These are phyloP conservation scores for Hibiscus tridactylites DNA, from an alignment of 345 rosid genomes.

Conservation along the genomic window DNA sequence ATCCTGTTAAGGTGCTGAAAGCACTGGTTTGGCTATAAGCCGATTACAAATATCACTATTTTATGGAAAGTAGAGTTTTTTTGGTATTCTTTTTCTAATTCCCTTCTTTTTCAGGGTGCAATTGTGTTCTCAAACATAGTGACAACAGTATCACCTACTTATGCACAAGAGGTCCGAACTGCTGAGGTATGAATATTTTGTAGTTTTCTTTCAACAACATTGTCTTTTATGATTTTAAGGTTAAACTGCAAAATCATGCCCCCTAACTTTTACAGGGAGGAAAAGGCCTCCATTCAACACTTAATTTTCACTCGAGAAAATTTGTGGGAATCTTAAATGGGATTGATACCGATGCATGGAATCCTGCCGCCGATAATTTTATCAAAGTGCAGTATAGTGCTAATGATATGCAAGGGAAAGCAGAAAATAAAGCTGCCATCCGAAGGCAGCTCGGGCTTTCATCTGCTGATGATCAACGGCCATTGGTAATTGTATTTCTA, in stretches of 20 bases:
- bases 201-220: constrained; percentile 2
- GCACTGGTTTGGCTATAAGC: neutral
- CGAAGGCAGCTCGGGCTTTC: constrained; percentile 82
- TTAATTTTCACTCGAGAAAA: constrained; percentile 74
- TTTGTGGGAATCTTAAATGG: constrained; percentile 89
- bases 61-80: neutral
- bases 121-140: constrained; percentile 91
- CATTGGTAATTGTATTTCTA: constrained; percentile 50
- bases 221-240: neutral
- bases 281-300: constrained; percentile 78
- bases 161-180: constrained; percentile 89
- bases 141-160: constrained; percentile 96
- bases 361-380: constrained; percentile 77
- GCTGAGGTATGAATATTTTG: constrained; percentile 54
- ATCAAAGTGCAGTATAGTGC: constrained; percentile 72
- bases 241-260: neutral
- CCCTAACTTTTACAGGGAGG: constrained; percentile 58
- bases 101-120: constrained; percentile 60
- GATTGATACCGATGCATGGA: constrained; percentile 88
- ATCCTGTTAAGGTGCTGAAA: constrained; percentile 68
- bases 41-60: neutral
- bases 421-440: constrained; percentile 60
- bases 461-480: constrained; percentile 48
- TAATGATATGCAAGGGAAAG: constrained; percentile 80
- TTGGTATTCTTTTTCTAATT: constrained; percentile 5